phyloP scores from a whole-genome alignment of 2,329 filamentous ascomycete genomes.

The Plectosphaerella plurivora region DNA sequence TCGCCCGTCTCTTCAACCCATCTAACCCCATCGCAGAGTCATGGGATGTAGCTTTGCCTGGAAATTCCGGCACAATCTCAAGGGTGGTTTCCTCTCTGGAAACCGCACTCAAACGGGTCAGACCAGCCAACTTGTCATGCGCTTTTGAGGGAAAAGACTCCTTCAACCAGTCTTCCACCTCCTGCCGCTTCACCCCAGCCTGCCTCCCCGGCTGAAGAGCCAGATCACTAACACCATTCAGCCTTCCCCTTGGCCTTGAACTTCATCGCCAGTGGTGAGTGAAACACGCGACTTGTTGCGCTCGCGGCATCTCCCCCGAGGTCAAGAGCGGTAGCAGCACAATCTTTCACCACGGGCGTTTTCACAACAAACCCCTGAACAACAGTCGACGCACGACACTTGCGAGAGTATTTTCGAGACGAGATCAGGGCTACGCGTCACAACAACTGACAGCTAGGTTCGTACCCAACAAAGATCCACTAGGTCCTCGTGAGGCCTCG shows the following conservation, averaged over 20 bases:
- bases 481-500: constrained; percentile 10
- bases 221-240: constrained; percentile 33
- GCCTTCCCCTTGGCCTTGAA: constrained; percentile 79
- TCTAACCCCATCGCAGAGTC: constrained; percentile 38
- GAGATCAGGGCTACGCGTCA: constrained; percentile 12
- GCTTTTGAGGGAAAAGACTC: not conserved
- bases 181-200: not conserved
- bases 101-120: constrained; percentile 84
- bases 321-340: constrained; percentile 60
- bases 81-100: constrained; percentile 67
- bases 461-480: constrained; percentile 29
- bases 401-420: not conserved
- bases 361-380: not conserved
- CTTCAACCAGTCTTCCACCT: not conserved
- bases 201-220: not conserved
- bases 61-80: constrained; percentile 58
- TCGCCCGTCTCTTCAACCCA: not conserved
- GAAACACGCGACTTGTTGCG: constrained; percentile 26
- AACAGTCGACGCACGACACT: not conserved
- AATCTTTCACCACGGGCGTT: constrained; percentile 8
- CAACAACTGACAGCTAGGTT: constrained; percentile 26
- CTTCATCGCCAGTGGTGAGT: constrained; percentile 92
- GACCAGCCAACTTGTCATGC: constrained; percentile 17
- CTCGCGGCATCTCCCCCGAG: constrained; percentile 18
- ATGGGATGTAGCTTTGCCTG: constrained; percentile 58